These are phyloP conservation scores for Naganishia vaughanmartiniae DNA, from an alignment of 768 basidiomycete genomes.

Conservation along the genomic window DNA sequence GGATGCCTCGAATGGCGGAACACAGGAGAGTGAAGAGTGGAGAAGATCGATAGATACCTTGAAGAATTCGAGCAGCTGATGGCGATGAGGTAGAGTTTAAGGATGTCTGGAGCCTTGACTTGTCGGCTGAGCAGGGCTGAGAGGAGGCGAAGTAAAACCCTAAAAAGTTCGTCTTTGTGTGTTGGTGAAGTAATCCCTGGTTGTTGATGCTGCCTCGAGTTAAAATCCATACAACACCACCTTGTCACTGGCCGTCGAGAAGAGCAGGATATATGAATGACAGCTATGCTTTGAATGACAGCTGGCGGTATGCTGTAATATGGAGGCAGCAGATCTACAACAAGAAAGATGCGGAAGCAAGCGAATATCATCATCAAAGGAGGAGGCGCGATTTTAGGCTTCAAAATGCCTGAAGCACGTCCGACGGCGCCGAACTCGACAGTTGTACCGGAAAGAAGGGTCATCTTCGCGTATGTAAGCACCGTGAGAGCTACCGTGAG, in stretches of 20 bases:
- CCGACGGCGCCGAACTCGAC: conserved; percentile 4
- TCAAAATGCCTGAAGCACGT: not conserved
- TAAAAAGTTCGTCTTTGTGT: not conserved
- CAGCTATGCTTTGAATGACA: too few species aligned
- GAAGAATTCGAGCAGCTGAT: not conserved
- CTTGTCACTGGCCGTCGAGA: not conserved
- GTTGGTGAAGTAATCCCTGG: not conserved
- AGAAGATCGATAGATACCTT: not conserved
- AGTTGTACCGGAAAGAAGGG: not conserved
- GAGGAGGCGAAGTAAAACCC: not conserved
- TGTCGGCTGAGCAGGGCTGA: not conserved
- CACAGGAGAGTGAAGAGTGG: not conserved
- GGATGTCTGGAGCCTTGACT: not conserved
- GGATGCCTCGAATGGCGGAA: too few species aligned
- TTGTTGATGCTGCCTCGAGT: not conserved
- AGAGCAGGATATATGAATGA: not conserved
- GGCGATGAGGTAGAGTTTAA: not conserved
- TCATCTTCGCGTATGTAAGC: conserved; percentile 5
- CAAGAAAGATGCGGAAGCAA: not conserved
- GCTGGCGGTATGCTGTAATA: not conserved
- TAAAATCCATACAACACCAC: too few species aligned
- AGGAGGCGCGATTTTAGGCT: conserved; percentile 8
- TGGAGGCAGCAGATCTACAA: conserved; percentile 1
- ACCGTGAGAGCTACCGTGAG: too few species aligned
- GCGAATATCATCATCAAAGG: conserved; percentile 1